phyloP scores from a whole-genome alignment of 805 yeast genomes.

The Vanderwaltozyma verrucispora region DNA sequence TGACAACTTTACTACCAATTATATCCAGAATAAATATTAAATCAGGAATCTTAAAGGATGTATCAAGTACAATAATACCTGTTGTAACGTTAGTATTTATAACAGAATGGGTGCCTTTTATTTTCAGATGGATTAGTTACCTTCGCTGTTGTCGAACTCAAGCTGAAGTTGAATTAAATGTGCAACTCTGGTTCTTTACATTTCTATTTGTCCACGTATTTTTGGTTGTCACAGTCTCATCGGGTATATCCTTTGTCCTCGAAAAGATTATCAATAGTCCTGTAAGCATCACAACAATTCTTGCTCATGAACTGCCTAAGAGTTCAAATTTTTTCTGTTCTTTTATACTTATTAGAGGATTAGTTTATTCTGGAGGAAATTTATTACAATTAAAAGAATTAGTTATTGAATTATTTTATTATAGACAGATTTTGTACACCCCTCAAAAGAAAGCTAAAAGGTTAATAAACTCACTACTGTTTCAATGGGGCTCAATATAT shows the following conservation, averaged over 20 bases:
- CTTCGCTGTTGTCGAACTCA: conserved; percentile 53
- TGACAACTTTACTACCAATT: conserved; percentile 51
- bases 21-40: conserved; percentile 38
- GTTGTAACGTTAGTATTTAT: conserved; percentile 53
- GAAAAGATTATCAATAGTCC: conserved; percentile 60
- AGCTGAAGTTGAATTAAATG: conserved; percentile 52
- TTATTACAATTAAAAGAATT: conserved; percentile 51
- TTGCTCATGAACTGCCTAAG: conserved; percentile 74
- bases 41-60: conserved; percentile 43
- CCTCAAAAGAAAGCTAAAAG: conserved; percentile 49
- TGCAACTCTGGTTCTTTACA: conserved; percentile 68
- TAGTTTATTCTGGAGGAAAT: conserved; percentile 65
- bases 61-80: conserved; percentile 56
- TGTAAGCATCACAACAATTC: conserved; percentile 54
- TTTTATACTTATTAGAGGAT: conserved; percentile 61
- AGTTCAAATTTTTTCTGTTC: conserved; percentile 82
- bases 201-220: conserved; percentile 78
- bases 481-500: conserved; percentile 70
- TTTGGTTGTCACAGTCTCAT: conserved; percentile 73
- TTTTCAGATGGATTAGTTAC: conserved; percentile 44
- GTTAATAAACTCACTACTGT: conserved; percentile 33
- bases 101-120: conserved; percentile 49
- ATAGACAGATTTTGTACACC: conserved; percentile 38
- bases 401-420: conserved; percentile 28
- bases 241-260: conserved; percentile 58